Evolutionary conservation across 2,329 filamentous ascomycete species (phyloP).

Genomic region (Talaromyces sp.): DNA sequence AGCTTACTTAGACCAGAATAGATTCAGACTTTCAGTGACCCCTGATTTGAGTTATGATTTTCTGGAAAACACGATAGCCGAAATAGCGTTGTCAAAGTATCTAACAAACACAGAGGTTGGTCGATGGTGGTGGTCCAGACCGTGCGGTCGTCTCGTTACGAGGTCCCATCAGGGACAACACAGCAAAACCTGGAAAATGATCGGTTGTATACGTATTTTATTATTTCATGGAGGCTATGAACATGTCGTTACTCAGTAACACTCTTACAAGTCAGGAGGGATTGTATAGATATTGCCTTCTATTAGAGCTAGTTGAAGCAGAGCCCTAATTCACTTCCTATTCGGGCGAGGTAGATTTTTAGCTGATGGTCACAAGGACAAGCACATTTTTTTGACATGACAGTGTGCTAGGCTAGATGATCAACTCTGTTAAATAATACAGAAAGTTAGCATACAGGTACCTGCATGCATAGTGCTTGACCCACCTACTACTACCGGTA

Average conservation of each 20-base stretch:
- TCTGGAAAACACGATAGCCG: not conserved
- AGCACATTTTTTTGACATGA: not conserved
- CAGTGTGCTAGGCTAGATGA: not conserved
- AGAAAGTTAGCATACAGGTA: not conserved
- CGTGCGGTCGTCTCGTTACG: not conserved
- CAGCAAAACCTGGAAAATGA: not conserved
- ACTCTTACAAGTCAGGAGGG: not conserved
- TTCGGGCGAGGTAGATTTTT: too few relatives aligned
- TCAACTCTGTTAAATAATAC: not conserved
- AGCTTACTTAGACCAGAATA: not conserved
- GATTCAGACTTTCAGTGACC: not conserved
- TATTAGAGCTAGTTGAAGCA: not conserved
- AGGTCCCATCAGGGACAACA: not conserved
- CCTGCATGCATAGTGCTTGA: not conserved
- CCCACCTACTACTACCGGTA: not conserved
- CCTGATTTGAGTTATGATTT: not conserved
- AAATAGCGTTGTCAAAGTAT: not conserved
- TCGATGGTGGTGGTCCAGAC: not conserved
- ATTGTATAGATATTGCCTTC: not conserved
- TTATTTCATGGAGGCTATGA: not conserved
- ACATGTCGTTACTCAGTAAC: not conserved
- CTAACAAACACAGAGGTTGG: not conserved
- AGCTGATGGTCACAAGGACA: constrained; percentile 2
- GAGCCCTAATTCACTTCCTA: not conserved
- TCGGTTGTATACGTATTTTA: not conserved